Evolutionary conservation across 345 rosid species (phyloP).

Genomic region (Brassica incana): DNA sequence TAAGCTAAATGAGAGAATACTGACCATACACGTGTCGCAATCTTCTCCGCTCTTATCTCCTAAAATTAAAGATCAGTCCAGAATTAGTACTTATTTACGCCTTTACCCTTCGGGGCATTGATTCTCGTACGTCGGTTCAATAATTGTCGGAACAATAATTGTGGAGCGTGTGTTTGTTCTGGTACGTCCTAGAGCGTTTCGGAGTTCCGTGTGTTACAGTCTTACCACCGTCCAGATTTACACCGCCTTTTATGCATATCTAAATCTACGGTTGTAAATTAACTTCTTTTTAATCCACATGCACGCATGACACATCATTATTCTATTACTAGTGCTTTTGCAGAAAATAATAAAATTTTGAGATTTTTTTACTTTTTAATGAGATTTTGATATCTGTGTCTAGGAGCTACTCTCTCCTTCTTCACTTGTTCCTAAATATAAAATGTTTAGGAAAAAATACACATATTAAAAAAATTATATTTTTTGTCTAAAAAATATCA

Average conservation of each 20-base stretch:
- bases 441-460: too few relatives aligned
- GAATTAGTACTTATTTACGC: not conserved
- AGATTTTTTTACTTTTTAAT: not conserved
- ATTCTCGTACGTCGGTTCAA: constrained; percentile 33
- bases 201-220: constrained; percentile 15
- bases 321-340: not conserved
- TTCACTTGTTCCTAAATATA: too few relatives aligned
- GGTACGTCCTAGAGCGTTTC: constrained; percentile 19
- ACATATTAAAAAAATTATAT: too few relatives aligned
- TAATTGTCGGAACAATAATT: constrained; percentile 25
- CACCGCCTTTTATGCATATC: constrained; percentile 10
- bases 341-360: not conserved
- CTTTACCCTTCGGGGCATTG: not conserved
- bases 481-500: too few relatives aligned
- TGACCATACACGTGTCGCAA: constrained; percentile 61
- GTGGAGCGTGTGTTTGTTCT: constrained; percentile 9
- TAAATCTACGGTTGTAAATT: constrained; percentile 22
- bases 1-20: constrained; percentile 27
- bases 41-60: constrained; percentile 35
- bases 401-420: not conserved
- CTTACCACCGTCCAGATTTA: constrained; percentile 18
- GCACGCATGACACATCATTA: not conserved
- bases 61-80: constrained; percentile 15
- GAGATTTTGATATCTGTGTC: not conserved
- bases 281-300: not conserved